Base-by-base conservation (phyloP, 192 early-diverging fungal genomes). In the Coemansia sp. region DNA sequence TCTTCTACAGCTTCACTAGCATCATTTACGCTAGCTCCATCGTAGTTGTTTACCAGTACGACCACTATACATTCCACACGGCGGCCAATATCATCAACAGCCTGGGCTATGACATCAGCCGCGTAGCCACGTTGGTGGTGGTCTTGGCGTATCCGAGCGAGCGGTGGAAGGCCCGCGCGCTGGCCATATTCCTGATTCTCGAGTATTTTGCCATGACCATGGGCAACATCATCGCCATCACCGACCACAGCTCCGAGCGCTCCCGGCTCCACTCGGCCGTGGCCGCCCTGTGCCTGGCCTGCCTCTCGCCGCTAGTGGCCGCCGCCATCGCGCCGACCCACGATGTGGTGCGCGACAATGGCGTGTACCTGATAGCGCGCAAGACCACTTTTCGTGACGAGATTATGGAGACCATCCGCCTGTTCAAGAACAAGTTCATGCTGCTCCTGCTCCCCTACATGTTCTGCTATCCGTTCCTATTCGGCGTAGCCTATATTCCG, bases 91-190 rank as follows among this genome's bases (percentile, higher is more conserved):
- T 70, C 9, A 54, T 79, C 3, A 67, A 70, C 16, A 51, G 62
- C 16, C 41, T 53, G 5, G 63, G 64, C 3, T 79, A 74, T 27
- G 72, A 74, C 41, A 40, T 79, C 53, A 54, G 68, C 2, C 63
- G 72, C n/a, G 72, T 70, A 3, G 77, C 72, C 4, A 79, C 77
- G 1, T 31, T 79, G 9, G 72, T 79, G 3, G 68, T 73, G 0
- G 77, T 71, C 0, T 33, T 79, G n/a, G 64, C 68, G 3, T 79
- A 79, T 48, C 72, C 77, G 6, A 69, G 72, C 46, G 77, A 79
- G 33, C 41, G 62, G 33, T 79, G 77, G 77, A 79, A 74, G 59
- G 64, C 77, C 1, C 60, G 77, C 0, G 63, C 72, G 11, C 61
- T 79, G 10, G 68, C 68, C 0, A 27, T 63, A 0, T 79, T 70